Evolutionary conservation across 1,139 yeast genomes (phyloP), one percentile per base, ranked within the genome.

Genomic region (Pichia sp.): DNA sequence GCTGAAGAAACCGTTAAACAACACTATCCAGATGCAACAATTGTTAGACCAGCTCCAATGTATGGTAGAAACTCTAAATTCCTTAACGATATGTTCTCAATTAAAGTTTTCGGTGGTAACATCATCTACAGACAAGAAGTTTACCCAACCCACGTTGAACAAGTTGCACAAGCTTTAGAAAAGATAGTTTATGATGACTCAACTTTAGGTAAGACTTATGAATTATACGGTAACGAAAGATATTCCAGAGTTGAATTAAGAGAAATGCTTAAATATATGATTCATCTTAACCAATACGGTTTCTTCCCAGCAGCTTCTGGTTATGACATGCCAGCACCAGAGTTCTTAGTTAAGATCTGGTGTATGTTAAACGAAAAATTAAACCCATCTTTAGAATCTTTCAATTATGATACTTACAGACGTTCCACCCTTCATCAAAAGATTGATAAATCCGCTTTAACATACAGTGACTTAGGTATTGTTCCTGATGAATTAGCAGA

Each of bases 21-120:
- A 44, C 76, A 77, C 45, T 67, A 78, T 48, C 95, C 96, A 31
- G 86, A 81, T 58, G 75, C 88, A 42, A 88, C 96, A 32, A 86
- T 88, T 61, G 94, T 88, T 38, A 82, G 96, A 67, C 96, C 96
- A 12, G 81, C 87, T 19, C 89, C 87, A 53, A 76, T 87, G 79
- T 88, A 69, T 63, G 95, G 95, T 37, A 75, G 84, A 63, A 86
- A 84, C 63, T 93, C 86, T 65, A 72, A 76, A 55, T 80, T 88
- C 63, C 73, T 88, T 60, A 83, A 82, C 69, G 76, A 76, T 63
- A 72, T 86, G 63, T 74, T 81, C 12, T 77, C 79, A 43, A 68
- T 76, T 59, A 59, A 58, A 24, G 60, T 58, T 11, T 52, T 59
- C 38, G 69, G 68, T 44, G 81, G 77, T 39, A 65, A 70, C 47